A percentile compares a stretch with the other conserved stretches of the same genome.
phyloP scores from a whole-genome alignment of 768 basidiomycete species.

The Russula sp. region DNA sequence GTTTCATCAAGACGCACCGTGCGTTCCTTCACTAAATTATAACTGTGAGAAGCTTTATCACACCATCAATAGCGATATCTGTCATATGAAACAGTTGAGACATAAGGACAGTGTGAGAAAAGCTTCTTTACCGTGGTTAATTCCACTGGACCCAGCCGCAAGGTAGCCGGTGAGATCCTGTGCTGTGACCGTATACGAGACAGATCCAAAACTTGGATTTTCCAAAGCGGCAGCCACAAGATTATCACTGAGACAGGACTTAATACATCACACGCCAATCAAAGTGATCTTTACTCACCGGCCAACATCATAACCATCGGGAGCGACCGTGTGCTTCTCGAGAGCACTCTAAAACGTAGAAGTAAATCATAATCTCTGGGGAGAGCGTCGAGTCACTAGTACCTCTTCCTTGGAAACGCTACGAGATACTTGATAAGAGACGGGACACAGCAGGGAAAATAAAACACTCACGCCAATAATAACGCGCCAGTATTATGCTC shows the following conservation, averaged over 20 bases:
- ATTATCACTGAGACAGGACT: constrained; percentile 35
- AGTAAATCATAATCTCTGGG: background rate
- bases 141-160: constrained; percentile 45
- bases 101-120: background rate
- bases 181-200: constrained; percentile 47
- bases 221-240: constrained; percentile 44
- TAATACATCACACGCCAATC: background rate
- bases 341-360: constrained; percentile 32
- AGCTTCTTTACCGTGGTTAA: constrained; percentile 43
- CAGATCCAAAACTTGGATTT: constrained; percentile 39
- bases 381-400: background rate
- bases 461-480: constrained; percentile 53
- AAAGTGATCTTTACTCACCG: constrained; percentile 35
- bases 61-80: constrained; percentile 62
- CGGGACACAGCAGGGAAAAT: background rate
- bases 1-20: background rate
- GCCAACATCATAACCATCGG: constrained; percentile 52
- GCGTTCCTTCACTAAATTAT: constrained; percentile 38
- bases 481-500: constrained; percentile 48
- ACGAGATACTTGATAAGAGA: background rate
- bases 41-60: constrained; percentile 51
- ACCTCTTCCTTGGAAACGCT: constrained; percentile 52
- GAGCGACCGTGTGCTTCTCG: constrained; percentile 43
- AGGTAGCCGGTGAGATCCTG: constrained; percentile 51
- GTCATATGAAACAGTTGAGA: constrained; percentile 32